Conservation (phyloP, 352 stramenopile species). For the Globisporangium abappressorium region DNA sequence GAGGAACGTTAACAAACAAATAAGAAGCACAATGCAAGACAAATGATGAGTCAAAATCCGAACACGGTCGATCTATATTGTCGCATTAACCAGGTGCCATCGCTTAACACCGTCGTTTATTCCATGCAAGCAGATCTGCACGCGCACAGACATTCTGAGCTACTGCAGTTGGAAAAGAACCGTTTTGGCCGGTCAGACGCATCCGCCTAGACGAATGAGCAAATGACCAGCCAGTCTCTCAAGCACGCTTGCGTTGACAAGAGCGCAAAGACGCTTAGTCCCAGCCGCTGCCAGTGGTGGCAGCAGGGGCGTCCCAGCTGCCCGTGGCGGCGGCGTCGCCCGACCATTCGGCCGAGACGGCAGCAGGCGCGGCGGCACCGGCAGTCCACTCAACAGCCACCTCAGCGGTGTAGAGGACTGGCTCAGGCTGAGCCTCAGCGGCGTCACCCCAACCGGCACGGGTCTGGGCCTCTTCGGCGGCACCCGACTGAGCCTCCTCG, state of each 20-base stretch:
- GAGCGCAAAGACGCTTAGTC: conserved; percentile 59
- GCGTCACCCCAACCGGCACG: conserved; percentile 74
- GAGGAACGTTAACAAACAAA: neutral
- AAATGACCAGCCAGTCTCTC: conserved; percentile 8
- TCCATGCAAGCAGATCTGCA: conserved; percentile 60
- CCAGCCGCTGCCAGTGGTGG: conserved; percentile 50
- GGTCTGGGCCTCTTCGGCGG: conserved; percentile 65
- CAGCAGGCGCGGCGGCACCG: conserved; percentile 28
- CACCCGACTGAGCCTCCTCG: conserved; percentile 94
- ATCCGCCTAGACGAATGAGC: conserved; percentile 6
- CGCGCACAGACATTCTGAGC: conserved; percentile 8
- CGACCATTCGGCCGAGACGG: conserved; percentile 75
- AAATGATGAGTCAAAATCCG: conserved; percentile 4
- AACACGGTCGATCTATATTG: conserved; percentile 31
- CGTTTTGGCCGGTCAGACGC: neutral
- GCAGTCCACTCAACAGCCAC: conserved; percentile 65
- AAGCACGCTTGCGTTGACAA: conserved; percentile 6
- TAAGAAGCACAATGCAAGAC: neutral
- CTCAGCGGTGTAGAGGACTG: conserved; percentile 52
- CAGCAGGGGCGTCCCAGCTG: conserved; percentile 56
- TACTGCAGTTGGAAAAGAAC: conserved; percentile 12
- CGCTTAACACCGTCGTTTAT: conserved; percentile 92
- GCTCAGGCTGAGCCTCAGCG: conserved; percentile 45
- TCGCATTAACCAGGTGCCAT: conserved; percentile 92
- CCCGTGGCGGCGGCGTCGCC: conserved; percentile 52